Conservation (phyloP, 208 protist genomes). For the Leishmania braziliensis region DNA sequence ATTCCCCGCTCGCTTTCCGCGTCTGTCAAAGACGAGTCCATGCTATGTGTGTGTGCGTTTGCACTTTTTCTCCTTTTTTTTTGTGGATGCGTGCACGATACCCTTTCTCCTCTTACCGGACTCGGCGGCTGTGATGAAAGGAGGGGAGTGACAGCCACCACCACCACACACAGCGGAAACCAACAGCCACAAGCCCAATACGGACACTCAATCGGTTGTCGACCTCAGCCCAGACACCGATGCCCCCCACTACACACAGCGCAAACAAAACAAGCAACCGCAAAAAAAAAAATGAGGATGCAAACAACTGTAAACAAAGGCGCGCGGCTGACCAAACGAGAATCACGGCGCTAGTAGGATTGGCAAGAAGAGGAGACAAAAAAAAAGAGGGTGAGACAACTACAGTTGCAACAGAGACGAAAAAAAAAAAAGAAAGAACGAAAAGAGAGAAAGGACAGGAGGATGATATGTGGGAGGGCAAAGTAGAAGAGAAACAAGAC, state of each 20-base stretch:
- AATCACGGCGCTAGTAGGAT: neutral
- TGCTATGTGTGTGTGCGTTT: neutral
- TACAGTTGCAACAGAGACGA: neutral
- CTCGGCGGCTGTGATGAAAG: neutral
- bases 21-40: conserved; percentile 9
- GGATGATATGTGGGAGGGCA: neutral
- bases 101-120: neutral
- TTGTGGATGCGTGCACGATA: neutral
- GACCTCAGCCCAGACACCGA: neutral
- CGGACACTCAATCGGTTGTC: neutral
- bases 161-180: neutral
- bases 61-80: neutral
- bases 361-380: neutral
- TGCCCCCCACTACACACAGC: neutral
- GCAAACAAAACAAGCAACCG: neutral
- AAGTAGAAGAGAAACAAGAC: neutral
- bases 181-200: neutral
- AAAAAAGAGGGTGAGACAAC: neutral
- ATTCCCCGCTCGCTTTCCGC: neutral
- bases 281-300: neutral
- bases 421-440: too few relatives aligned
- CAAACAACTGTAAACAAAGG: neutral
- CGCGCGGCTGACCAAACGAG: neutral
- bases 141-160: neutral
- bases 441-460: neutral